Evolutionary conservation across 805 yeast species (phyloP), one percentile per base, ranked within the genome.

Genomic region (Hanseniaspora nectarophila): DNA sequence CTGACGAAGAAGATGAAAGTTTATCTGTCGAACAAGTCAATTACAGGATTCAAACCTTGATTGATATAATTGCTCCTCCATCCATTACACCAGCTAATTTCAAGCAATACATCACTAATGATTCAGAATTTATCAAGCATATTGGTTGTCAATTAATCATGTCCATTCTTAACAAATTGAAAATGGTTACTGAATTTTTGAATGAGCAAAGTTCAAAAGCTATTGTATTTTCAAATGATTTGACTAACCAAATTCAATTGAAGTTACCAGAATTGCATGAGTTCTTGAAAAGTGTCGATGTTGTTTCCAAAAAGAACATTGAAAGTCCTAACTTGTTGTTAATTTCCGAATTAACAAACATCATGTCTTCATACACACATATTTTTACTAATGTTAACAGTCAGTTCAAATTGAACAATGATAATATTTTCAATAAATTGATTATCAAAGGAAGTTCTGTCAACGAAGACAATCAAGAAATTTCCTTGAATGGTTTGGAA

Each of bases 1-100:
- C n/a, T 12, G 51, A 46, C 2, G 43, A 38, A 10, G 31, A 42
- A 20, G 43, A 37, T 16, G 29, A 45, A 24, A 21, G 16, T 9
- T 16, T 8, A 1, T 10, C 10, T 24, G 39, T 8, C 7, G 28
- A 28, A 15, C 38, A 39, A 13, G 20, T 20, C n/a, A 38, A 38
- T 15, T 46, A 46, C n/a, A 46, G 51, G 16, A 13, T 46, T 3
- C 37, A 37, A 15, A 58, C 69, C 2, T 69, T 81, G 0, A 60
- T 73, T 28, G 88, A 85, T 54, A 70, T 72, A 39, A 71, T 85
- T 6, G 63, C 82, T 5, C 92, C 95, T 4, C 67, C 79, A 0
- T 77, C 85, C 0, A 59, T 88, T 16, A 75, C 82, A 2, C 76
- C 78, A 57, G 53, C 72, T 2, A 70, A 82, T 0, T 65, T 89